phyloP scores from a whole-genome alignment of 495 filamentous ascomycete species.

The Penicillium robsamsonii region DNA sequence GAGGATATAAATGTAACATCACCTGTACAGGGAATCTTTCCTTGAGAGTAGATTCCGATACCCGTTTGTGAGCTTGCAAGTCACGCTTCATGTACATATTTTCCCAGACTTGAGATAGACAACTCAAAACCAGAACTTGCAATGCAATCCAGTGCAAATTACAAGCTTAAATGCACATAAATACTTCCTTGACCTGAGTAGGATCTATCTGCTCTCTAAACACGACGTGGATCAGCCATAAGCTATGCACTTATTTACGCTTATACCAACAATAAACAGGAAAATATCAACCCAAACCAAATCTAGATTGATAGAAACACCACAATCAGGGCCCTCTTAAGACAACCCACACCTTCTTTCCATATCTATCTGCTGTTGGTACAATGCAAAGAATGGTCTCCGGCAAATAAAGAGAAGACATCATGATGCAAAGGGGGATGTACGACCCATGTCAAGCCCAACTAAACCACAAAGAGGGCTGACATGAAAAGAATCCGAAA shows the following conservation, averaged over 20 bases:
- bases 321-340: slow-evolving; percentile 7
- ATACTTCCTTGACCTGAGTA: not conserved
- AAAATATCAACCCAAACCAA: not conserved
- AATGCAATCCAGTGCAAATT: not conserved
- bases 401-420: slow-evolving; percentile 15
- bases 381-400: slow-evolving; percentile 30
- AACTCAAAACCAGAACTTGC: not conserved
- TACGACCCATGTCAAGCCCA: slow-evolving; percentile 13
- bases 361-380: slow-evolving; percentile 40
- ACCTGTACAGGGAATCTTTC: slow-evolving; percentile 12
- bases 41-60: slow-evolving; percentile 8
- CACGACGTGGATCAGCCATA: not conserved
- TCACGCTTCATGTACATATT: slow-evolving; percentile 13
- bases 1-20: slow-evolving; percentile 2
- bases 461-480: slow-evolving; percentile 4
- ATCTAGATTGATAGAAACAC: slow-evolving; percentile 9
- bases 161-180: not conserved
- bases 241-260: not conserved
- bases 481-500: slow-evolving; percentile 9
- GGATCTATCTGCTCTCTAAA: not conserved
- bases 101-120: not conserved
- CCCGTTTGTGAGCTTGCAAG: not conserved
- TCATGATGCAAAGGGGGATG: slow-evolving; percentile 7
- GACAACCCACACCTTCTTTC: slow-evolving; percentile 17
- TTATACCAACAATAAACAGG: not conserved